Evolutionary conservation across 148 eudicot genomes (phyloP).

Genomic region (Silene uniflora): DNA sequence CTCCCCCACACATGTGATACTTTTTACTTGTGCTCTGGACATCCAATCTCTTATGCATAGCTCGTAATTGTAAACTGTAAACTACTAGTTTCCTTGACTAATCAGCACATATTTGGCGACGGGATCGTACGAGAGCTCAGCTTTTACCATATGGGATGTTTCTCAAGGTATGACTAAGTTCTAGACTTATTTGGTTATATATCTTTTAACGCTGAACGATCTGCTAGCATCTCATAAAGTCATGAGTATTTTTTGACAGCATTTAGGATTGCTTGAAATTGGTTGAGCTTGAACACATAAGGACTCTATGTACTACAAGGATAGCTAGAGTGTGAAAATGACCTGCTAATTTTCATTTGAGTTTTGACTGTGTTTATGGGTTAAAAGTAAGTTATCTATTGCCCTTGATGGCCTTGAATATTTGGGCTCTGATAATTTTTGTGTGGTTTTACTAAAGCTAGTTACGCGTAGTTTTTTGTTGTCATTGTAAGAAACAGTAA

Average conservation of each 20-base stretch:
- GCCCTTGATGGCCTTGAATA: not conserved
- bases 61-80: constrained; percentile 6
- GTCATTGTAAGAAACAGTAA: not conserved
- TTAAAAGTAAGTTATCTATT: not conserved
- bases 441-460: not conserved
- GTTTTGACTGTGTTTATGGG: not conserved
- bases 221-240: not conserved
- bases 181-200: not conserved
- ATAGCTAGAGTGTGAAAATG: not conserved
- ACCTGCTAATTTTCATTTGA: not conserved
- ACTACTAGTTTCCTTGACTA: constrained; percentile 49
- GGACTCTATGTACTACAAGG: not conserved
- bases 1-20: not conserved
- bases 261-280: not conserved
- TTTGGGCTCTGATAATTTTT: not conserved
- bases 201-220: not conserved
- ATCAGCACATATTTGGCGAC: constrained; percentile 77
- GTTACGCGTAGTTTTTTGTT: not conserved
- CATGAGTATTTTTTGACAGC: not conserved
- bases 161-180: constrained; percentile 62
- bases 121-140: constrained; percentile 86
- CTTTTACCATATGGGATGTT: constrained; percentile 96
- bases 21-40: not conserved
- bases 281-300: not conserved
- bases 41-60: not conserved